Conservation (phyloP, 2,329 filamentous ascomycete genomes). For the Sporothrix humicola region DNA sequence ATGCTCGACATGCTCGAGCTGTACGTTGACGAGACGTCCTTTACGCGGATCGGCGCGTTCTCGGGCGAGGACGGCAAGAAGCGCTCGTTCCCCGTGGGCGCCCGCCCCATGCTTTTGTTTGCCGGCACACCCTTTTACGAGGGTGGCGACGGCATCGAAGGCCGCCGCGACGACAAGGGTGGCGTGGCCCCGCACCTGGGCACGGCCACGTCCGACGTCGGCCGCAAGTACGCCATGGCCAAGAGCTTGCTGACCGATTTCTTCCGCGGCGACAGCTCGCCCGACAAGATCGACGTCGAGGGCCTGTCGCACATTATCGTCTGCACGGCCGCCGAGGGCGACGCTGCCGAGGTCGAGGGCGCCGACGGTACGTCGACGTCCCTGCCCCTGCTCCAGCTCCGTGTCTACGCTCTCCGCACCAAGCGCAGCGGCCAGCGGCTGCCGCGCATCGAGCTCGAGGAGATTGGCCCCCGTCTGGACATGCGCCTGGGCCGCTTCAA, state of each 20-base stretch:
- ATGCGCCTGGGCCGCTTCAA: conserved; percentile 81
- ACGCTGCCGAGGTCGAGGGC: conserved; percentile 41
- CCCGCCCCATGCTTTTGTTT: conserved; percentile 92
- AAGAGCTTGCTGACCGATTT: conserved; percentile 90
- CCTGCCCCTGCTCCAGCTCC: conserved; percentile 67
- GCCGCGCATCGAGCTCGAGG: conserved; percentile 66
- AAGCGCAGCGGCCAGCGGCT: conserved; percentile 85
- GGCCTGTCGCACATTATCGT: conserved; percentile 90
- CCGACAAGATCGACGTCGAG: conserved; percentile 88
- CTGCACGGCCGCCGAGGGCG: conserved; percentile 72
- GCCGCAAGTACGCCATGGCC: conserved; percentile 70
- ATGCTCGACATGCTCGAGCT: conserved; percentile 95
- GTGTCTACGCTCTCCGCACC: conserved; percentile 85
- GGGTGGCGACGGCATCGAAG: conserved; percentile 75
- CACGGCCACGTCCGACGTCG: conserved; percentile 33
- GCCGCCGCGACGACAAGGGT: conserved; percentile 58
- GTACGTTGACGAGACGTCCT: conserved; percentile 75
- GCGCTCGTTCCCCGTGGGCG: conserved; percentile 72
- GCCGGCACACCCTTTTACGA: conserved; percentile 65
- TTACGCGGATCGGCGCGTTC: conserved; percentile 73
- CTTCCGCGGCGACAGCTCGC: conserved; percentile 79
- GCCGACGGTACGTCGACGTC: conserved; percentile 52
- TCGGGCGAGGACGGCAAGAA: conserved; percentile 30
- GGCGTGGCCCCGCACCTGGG: conserved; percentile 14
- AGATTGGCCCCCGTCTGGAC: conserved; percentile 77